Conservation (phyloP, 2,329 filamentous ascomycete genomes). For the Trichoderma lentiforme region DNA sequence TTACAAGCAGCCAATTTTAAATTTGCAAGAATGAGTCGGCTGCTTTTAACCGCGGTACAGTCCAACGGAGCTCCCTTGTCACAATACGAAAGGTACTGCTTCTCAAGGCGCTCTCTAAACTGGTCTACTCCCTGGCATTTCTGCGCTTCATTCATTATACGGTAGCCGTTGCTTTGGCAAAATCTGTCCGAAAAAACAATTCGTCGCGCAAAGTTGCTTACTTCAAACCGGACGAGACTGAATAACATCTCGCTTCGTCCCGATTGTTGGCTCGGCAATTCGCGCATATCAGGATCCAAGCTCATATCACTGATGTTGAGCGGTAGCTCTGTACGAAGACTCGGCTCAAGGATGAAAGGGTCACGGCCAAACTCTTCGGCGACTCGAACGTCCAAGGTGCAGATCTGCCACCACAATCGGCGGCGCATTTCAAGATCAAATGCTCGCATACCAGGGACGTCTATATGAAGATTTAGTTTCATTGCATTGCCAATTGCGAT, state of each 20-base stretch:
- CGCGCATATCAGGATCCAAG: neutral
- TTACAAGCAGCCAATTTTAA: neutral
- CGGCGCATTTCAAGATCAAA: constrained; percentile 53
- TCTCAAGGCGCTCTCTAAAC: neutral
- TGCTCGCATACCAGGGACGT: constrained; percentile 36
- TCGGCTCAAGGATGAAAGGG: constrained; percentile 15
- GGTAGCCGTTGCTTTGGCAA: neutral
- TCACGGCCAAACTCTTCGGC: constrained; percentile 50
- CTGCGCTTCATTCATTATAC: neutral
- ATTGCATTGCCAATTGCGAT: constrained; percentile 20
- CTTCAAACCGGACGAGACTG: constrained; percentile 20
- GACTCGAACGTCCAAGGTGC: constrained; percentile 45
- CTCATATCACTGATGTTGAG: constrained; percentile 9
- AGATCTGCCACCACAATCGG: constrained; percentile 53
- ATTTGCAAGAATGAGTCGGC: neutral
- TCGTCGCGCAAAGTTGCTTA: constrained; percentile 3
- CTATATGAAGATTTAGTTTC: constrained; percentile 26
- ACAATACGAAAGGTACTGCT: constrained; percentile 2
- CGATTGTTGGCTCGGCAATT: neutral
- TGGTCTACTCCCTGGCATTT: neutral
- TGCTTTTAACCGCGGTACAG: neutral
- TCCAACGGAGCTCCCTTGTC: neutral
- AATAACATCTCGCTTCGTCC: constrained; percentile 21
- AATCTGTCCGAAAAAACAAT: constrained; percentile 17
- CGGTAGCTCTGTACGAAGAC: neutral